Evolutionary conservation across 1,284 basidiomycete genomes (phyloP).

Genomic region (Trichosporon ovoides): DNA sequence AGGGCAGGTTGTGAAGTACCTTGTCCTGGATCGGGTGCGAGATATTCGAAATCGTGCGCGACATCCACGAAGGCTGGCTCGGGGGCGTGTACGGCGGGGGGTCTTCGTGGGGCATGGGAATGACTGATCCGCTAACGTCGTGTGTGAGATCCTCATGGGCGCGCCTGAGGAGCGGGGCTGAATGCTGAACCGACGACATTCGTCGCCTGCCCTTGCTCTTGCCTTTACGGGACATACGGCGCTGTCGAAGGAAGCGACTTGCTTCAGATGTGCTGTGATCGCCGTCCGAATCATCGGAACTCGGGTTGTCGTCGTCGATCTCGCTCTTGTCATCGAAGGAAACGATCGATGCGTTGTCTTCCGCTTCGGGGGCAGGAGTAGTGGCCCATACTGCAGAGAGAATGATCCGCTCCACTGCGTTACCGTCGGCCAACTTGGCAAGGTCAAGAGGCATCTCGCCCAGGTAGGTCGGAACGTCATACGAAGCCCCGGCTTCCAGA

Average conservation of each 20-base stretch:
- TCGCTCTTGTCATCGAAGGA: slow-evolving; percentile 29
- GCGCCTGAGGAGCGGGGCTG: not conserved
- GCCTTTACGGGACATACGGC: slow-evolving; percentile 7
- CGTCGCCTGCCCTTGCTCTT: slow-evolving; percentile 22
- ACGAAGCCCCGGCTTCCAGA: slow-evolving; percentile 70
- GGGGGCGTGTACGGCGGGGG: slow-evolving; percentile 40
- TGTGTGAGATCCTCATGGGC: not conserved
- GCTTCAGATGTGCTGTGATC: slow-evolving; percentile 14
- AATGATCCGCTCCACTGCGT: slow-evolving; percentile 50
- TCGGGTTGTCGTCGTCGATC: slow-evolving; percentile 48
- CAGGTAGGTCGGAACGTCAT: slow-evolving; percentile 65
- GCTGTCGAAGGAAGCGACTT: slow-evolving; percentile 14
- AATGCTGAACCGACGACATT: not conserved
- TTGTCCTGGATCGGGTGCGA: slow-evolving; percentile 35
- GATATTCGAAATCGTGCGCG: slow-evolving; percentile 37
- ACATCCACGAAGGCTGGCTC: slow-evolving; percentile 37
- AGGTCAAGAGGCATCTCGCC: slow-evolving; percentile 78
- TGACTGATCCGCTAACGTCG: slow-evolving; percentile 6
- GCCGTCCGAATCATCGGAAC: slow-evolving; percentile 35
- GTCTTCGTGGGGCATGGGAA: slow-evolving; percentile 25
- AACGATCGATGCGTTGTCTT: slow-evolving; percentile 9
- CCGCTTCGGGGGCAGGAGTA: slow-evolving; percentile 7
- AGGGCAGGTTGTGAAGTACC: slow-evolving; percentile 34
- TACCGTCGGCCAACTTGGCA: slow-evolving; percentile 56
- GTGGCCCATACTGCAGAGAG: slow-evolving; percentile 45